These are phyloP conservation scores for Suillus americanus DNA, from an alignment of 768 basidiomycete species.

Conservation along the genomic window DNA sequence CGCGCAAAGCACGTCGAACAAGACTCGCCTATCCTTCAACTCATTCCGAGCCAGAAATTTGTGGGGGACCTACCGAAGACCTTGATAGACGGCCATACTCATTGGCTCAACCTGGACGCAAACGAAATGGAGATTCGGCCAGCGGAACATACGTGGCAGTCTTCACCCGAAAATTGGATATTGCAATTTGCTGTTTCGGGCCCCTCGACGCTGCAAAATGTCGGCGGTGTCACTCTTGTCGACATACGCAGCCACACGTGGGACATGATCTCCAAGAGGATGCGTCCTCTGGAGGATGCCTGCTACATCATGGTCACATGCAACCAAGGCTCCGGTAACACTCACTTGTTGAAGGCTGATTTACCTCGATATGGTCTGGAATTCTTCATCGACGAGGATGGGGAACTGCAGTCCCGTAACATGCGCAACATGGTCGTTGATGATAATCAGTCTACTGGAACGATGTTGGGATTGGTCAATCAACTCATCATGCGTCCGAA, in stretches of 20 bases:
- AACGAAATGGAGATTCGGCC: slow-evolving; percentile 29
- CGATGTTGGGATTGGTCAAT: slow-evolving; percentile 43
- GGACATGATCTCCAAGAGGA: slow-evolving; percentile 24
- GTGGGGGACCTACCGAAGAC: slow-evolving; percentile 25
- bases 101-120: slow-evolving; percentile 30
- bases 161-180: slow-evolving; percentile 27
- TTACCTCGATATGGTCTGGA: slow-evolving; percentile 43
- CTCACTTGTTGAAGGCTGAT: slow-evolving; percentile 23
- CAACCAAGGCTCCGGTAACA: background rate
- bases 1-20: slow-evolving; percentile 8
- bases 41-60: slow-evolving; percentile 25
- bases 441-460: slow-evolving; percentile 38
- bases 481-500: slow-evolving; percentile 41
- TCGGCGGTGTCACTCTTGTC: slow-evolving; percentile 16
- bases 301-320: slow-evolving; percentile 24
- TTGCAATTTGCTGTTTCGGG: slow-evolving; percentile 15
- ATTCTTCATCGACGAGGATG: slow-evolving; percentile 36
- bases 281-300: slow-evolving; percentile 24
- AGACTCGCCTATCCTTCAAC: slow-evolving; percentile 10
- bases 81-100: slow-evolving; percentile 24
- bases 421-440: slow-evolving; percentile 44
- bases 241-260: slow-evolving; percentile 29
- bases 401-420: slow-evolving; percentile 41
- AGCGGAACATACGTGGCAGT: slow-evolving; percentile 23
- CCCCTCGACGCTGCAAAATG: slow-evolving; percentile 10